A percentile compares a stretch with the other conserved stretches of the same genome.
Conservation (phyloP, 352 stramenopile genomes). For the Globisporangium ultimum region DNA sequence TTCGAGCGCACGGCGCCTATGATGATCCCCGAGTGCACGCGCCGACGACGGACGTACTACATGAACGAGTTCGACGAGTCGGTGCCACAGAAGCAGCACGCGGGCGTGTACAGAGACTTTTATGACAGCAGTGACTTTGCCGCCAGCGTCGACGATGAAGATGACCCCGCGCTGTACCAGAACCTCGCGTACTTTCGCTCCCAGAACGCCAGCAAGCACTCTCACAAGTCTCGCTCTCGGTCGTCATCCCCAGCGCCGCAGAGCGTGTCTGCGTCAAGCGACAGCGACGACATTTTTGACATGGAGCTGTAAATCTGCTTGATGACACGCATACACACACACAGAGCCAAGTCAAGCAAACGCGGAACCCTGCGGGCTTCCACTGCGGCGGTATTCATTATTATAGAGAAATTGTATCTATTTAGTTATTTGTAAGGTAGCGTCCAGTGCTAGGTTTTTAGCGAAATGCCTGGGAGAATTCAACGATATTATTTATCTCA, state of each 20-base stretch:
- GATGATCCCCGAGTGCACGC: conserved; percentile 33
- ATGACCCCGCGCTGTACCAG: conserved; percentile 57
- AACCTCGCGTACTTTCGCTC: conserved; percentile 71
- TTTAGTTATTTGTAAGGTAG: background rate
- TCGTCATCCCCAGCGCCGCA: conserved; percentile 4
- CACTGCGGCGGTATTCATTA: background rate
- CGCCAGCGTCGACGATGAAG: conserved; percentile 45
- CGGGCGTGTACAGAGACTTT: background rate
- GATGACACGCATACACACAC: background rate
- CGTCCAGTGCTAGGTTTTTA: conserved; percentile 8
- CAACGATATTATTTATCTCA: conserved; percentile 10
- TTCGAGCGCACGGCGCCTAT: conserved; percentile 48
- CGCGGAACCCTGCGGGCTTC: background rate
- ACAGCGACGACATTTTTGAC: conserved; percentile 58
- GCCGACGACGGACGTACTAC: conserved; percentile 13
- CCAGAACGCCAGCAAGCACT: conserved; percentile 27
- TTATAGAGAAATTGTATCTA: background rate
- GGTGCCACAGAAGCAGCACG: conserved; percentile 3
- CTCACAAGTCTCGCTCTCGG: conserved; percentile 5
- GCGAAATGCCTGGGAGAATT: conserved; percentile 8
- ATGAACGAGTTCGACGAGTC: conserved; percentile 21
- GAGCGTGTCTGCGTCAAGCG: background rate
- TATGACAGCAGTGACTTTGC: conserved; percentile 8
- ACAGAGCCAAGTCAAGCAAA: background rate
- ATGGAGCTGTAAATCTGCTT: conserved; percentile 49